These are phyloP conservation scores for Phytophthora constricta DNA, from an alignment of 352 stramenopile genomes.

Conservation along the genomic window DNA sequence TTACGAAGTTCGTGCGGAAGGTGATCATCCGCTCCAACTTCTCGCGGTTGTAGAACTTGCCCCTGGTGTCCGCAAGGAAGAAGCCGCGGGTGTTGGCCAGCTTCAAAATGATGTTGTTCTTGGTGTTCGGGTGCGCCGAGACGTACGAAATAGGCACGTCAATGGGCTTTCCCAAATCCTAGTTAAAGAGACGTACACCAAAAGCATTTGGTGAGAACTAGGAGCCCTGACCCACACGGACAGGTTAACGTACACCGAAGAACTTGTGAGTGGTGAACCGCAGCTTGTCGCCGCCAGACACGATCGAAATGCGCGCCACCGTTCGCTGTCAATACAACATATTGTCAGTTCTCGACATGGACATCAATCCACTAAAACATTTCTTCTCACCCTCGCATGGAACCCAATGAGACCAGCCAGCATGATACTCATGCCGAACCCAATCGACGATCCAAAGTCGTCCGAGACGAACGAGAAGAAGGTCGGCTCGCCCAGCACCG, in stretches of 20 bases:
- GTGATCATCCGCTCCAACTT: slow-evolving; percentile 90
- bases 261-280: slow-evolving; percentile 90
- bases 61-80: slow-evolving; percentile 80
- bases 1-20: slow-evolving; percentile 81
- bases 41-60: slow-evolving; percentile 87
- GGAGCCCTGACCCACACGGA: not conserved
- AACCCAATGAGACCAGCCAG: slow-evolving; percentile 84
- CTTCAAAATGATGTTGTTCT: slow-evolving; percentile 90
- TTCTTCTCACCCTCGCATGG: slow-evolving; percentile 62
- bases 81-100: slow-evolving; percentile 74
- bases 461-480: slow-evolving; percentile 85
- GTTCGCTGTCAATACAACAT: slow-evolving; percentile 52
- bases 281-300: slow-evolving; percentile 78
- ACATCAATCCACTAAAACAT: not conserved
- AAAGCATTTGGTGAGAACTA: slow-evolving; percentile 4
- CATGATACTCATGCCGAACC: slow-evolving; percentile 85
- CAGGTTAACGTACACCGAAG: slow-evolving; percentile 75
- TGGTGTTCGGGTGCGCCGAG: slow-evolving; percentile 81
- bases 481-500: slow-evolving; percentile 68
- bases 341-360: not conserved
- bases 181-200: not conserved
- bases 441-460: slow-evolving; percentile 78
- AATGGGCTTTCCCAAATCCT: slow-evolving; percentile 70
- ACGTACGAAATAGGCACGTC: slow-evolving; percentile 76
- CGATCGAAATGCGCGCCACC: slow-evolving; percentile 80